Evolutionary conservation across 1,284 basidiomycete species (phyloP), one percentile per base, ranked within the genome.

Genomic region (Fomitopsis schrenkii): DNA sequence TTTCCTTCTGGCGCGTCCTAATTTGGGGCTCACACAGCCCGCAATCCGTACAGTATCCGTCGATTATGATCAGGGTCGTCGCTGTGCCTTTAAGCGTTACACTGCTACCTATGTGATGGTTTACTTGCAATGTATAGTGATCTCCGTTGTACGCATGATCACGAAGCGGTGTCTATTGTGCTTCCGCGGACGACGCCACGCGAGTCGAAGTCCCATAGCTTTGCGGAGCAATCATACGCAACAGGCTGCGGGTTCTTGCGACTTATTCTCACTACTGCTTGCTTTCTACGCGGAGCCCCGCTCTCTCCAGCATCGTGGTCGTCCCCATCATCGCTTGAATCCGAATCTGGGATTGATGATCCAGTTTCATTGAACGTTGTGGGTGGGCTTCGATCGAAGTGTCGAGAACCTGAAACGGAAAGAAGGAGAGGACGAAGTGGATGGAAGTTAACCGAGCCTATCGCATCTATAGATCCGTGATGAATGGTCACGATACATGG

Each of bases 361-460:
- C 45, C 57, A 22, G 63, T 42, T 42, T 38, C n/a, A 48, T 55
- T 48, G 10, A 15, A 46, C 36, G 30, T 28, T 54, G 36, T 35
- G 38, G 26, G 40, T 41, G 40, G 9, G 12, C 33, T 19, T 50
- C 22, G 36, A 59, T 72, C 68, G 64, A 90, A 90, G 69, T 88
- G 83, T 35, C 89, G 77, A n/a, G 89, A 88, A 9, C 89, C 90
- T 1, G 87, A 86, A 2, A 79, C 78, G 0, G 87, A 86, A 17
- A 88, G 68, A 7, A 90, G 62, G 5, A 76, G 48, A 0, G 87
- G 72, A 15, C 76, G 74, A 15, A 79, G 68, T 0, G 89, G 87
- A 64, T 90, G 86, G 64, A 91, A 89, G 0, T 79, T 72, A 0
- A 86, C 82, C 2, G 84, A 83, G 0, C 87, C 85, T 15, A 90